Evolutionary conservation across 441 rosid species (phyloP).

Genomic region (Bocquillonia castaneifolia): DNA sequence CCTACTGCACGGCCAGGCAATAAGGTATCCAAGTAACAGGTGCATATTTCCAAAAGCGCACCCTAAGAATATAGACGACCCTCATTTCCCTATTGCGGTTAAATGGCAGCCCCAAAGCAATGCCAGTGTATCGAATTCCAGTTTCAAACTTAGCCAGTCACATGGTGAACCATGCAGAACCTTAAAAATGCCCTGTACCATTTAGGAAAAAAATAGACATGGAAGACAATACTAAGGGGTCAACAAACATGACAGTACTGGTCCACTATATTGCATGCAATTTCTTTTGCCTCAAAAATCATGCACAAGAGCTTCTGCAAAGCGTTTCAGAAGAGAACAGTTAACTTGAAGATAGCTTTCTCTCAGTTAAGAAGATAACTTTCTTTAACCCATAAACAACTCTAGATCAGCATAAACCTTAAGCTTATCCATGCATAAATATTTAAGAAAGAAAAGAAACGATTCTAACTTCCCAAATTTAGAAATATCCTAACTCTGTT

Average conservation of each 20-base stretch:
- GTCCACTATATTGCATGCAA: no score
- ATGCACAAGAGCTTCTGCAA: neutral
- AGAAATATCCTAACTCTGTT: slow-evolving; percentile 7
- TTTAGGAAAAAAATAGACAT: neutral
- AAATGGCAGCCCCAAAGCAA: neutral
- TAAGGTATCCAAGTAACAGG: neutral
- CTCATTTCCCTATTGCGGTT: neutral
- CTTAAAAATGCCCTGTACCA: neutral
- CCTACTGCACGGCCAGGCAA: neutral
- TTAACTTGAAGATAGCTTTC: neutral
- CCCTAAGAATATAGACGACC: neutral
- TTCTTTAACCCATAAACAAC: neutral
- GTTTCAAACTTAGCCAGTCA: neutral
- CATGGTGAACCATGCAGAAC: neutral
- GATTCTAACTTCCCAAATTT: slow-evolving; percentile 4
- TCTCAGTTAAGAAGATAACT: neutral
- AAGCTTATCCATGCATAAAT: neutral
- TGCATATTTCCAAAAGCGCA: neutral
- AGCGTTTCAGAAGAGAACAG: neutral
- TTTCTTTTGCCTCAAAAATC: neutral
- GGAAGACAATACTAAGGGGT: neutral
- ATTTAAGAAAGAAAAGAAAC: slow-evolving; percentile 9
- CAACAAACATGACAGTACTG: neutral
- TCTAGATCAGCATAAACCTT: neutral
- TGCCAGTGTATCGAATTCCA: neutral